A percentile compares a stretch with the other conserved stretches of the same genome.
phyloP scores from a whole-genome alignment of 768 basidiomycete species.

The Coprinopsis strossmayeri region DNA sequence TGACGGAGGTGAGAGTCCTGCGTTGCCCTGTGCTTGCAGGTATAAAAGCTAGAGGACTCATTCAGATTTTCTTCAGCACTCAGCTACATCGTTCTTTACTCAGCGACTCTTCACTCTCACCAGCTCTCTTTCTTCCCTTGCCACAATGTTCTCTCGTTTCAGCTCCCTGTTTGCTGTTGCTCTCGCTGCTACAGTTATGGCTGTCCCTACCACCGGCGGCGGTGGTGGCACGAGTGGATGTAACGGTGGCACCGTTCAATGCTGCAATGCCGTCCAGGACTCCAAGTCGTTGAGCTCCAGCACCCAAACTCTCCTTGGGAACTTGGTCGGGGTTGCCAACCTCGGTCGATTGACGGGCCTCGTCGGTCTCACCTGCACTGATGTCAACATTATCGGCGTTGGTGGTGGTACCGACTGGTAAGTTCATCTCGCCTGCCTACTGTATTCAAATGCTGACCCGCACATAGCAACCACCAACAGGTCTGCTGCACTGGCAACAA shows the following conservation, averaged over 20 bases:
- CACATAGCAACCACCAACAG: not conserved
- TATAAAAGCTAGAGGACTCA: too few species aligned
- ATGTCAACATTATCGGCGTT: conserved; percentile 1
- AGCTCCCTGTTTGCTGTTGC: not conserved
- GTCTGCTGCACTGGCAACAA: conserved; percentile 7
- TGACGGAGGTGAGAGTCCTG: too few species aligned
- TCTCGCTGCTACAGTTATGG: not conserved
- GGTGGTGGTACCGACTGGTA: conserved; percentile 2
- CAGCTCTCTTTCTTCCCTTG: not conserved
- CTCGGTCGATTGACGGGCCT: not conserved
- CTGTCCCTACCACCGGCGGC: not conserved
- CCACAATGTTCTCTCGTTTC: conserved; percentile 2
- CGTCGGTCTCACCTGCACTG: not conserved
- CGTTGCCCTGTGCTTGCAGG: too few species aligned
- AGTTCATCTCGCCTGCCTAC: not conserved
- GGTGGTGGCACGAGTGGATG: not conserved
- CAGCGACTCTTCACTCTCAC: not conserved
- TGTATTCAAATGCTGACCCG: not conserved
- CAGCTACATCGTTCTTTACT: not conserved
- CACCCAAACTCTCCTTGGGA: not conserved
- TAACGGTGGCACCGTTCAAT: not conserved
- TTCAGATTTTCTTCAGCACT: not conserved
- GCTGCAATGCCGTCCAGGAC: not conserved
- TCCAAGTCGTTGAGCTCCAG: not conserved
- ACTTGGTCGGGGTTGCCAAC: not conserved